Evolutionary conservation across 2,329 filamentous ascomycete species (phyloP).

Genomic region (Mollisiaceae sp.): DNA sequence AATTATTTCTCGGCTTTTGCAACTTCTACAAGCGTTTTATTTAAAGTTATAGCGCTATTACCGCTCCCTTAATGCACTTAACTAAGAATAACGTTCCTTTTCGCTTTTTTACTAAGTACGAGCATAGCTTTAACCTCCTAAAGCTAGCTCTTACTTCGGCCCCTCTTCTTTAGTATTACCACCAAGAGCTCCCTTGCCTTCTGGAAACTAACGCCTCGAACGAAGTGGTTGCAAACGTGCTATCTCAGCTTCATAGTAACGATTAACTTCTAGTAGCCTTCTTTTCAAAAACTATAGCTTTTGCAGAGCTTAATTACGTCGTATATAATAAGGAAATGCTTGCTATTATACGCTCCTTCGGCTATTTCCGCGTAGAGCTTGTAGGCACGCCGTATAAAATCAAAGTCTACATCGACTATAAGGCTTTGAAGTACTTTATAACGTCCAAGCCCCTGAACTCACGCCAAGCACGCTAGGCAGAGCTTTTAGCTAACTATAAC

Average conservation of each 20-base stretch:
- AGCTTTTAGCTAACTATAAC: too few relatives aligned
- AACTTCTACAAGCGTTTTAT: not conserved
- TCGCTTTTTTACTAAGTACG: not conserved
- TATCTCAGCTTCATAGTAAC: not conserved
- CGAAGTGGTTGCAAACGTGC: not conserved
- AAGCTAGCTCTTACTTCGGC: not conserved
- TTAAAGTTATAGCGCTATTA: too few relatives aligned
- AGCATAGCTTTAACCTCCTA: too few relatives aligned
- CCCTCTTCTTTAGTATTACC: not conserved
- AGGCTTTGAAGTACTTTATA: not conserved
- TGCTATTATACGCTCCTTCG: too few relatives aligned
- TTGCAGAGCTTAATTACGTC: not conserved
- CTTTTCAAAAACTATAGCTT: not conserved
- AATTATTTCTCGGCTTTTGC: not conserved
- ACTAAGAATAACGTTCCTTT: too few relatives aligned
- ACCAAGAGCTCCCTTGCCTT: not conserved
- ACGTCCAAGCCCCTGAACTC: not conserved
- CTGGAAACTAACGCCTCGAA: not conserved
- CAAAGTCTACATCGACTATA: not conserved
- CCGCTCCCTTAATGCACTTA: too few relatives aligned
- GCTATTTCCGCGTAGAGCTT: too few relatives aligned
- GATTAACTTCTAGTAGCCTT: not conserved
- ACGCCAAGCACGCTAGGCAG: not conserved
- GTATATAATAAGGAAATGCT: not conserved
- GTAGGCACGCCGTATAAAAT: too few relatives aligned